Base-by-base conservation (phyloP, 257 asterid genomes). In the Paraleonurus japonicus region DNA sequence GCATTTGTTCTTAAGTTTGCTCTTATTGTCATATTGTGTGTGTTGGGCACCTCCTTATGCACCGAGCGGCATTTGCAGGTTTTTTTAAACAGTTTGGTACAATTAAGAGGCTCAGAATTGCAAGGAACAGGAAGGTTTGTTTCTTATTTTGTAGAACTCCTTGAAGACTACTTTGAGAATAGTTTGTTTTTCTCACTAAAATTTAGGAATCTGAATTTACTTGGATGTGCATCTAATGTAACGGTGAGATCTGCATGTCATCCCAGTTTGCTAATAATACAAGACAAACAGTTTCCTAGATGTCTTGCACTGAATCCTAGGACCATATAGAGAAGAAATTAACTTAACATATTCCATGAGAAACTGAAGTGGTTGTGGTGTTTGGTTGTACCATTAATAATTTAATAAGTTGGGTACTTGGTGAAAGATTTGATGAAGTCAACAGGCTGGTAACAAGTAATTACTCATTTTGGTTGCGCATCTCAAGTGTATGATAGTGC, bases 41-140 rank as follows among this genome's bases (percentile, higher is more conserved):
- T 33, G 20, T 41, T 7, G 55, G 62, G 39, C 19, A 7, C 16
- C 3, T 16, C 1, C 32, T 67, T 12, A 55, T 33, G 4, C 62
- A 8, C 23, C 12, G 17, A 28, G 51, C 32, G 19, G 13, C n/a
- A 35, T 71, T 58, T 86, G 82, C 93, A 95, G 98, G 90, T 37
- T 95, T 95, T 61, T 95, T 95, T 67, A 85, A 92, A 82, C 99
- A 95, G 78, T 92, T 95, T 75, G 99, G 99, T 71, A 32, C 86
- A 23, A 76, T 95, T 65, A 95, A 83, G 88, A 89, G 96, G 76
- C 89, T 95, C 47, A 82, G 93, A 75, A 83, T 95, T 65, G 88
- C 96, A n/a, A 86, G 96, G 71, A 95, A 88, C 72, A 87, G 78
- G 80, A 95, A 95, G 99, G 99, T 95, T 17, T 16, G 82, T 67